These are phyloP conservation scores for Cryphonectria carpinicola DNA, from an alignment of 2,329 filamentous ascomycete genomes.

Conservation along the genomic window DNA sequence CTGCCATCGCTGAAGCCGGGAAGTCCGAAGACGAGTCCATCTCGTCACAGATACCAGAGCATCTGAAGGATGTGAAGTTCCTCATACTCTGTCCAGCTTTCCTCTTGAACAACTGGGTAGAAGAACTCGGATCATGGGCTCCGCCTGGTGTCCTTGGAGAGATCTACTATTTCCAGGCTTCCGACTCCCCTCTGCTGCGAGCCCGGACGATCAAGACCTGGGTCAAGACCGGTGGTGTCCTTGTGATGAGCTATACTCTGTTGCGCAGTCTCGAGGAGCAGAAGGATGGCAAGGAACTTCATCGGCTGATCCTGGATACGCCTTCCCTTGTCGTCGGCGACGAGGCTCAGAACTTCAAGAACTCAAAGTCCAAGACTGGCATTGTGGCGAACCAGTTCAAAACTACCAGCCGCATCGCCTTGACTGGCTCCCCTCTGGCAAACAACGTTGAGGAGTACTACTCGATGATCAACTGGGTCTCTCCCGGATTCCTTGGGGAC, in stretches of 20 bases:
- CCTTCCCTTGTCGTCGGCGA: conserved; percentile 81
- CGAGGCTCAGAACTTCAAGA: conserved; percentile 83
- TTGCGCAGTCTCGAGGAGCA: conserved; percentile 45
- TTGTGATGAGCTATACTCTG: conserved; percentile 77
- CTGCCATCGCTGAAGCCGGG: conserved; percentile 71
- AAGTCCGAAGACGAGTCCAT: conserved; percentile 61
- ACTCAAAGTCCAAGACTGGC: conserved; percentile 57
- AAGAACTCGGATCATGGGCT: conserved; percentile 76
- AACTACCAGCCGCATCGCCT: conserved; percentile 74
- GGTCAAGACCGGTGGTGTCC: conserved; percentile 64
- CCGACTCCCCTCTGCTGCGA: conserved; percentile 43
- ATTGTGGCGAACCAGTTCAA: conserved; percentile 60
- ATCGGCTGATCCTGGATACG: conserved; percentile 56
- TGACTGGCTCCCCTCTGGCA: conserved; percentile 84
- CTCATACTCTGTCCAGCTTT: conserved; percentile 77
- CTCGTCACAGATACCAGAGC: conserved; percentile 67
- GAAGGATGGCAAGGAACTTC: conserved; percentile 38
- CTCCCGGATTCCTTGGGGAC: conserved; percentile 75
- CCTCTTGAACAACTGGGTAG: conserved; percentile 80
- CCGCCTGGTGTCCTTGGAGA: conserved; percentile 58
- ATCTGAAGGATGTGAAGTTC: conserved; percentile 64
- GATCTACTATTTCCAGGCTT: conserved; percentile 58
- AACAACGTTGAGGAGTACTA: conserved; percentile 87
- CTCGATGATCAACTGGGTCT: conserved; percentile 86
- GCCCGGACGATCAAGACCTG: conserved; percentile 57